Conservation (phyloP, 768 basidiomycete species). For the Suillus placidus region DNA sequence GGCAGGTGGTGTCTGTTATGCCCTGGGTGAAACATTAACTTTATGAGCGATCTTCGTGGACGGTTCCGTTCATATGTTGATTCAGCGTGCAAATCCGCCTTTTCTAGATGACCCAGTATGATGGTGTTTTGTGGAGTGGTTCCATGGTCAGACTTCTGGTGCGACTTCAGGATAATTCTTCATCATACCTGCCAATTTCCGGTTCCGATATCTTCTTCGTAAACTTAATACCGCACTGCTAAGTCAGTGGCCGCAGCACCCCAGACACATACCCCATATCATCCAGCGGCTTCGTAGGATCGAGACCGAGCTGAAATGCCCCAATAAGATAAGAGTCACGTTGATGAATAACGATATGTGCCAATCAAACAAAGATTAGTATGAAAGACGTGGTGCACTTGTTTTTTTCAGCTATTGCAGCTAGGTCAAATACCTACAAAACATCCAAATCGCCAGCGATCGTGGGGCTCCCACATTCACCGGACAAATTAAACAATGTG, state of each 20-base stretch:
- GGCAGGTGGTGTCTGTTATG: background rate
- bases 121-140: background rate
- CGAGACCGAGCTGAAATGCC: background rate
- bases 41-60: background rate
- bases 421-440: background rate
- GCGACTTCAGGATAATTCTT: background rate
- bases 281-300: background rate
- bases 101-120: too few species aligned
- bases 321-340: background rate
- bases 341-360: background rate
- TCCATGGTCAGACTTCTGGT: constrained; percentile 22
- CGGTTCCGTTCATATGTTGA: background rate
- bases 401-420: too few species aligned
- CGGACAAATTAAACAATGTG: too few species aligned
- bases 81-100: background rate
- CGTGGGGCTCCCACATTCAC: too few species aligned
- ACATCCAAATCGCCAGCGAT: too few species aligned
- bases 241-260: background rate
- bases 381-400: background rate
- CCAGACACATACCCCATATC: background rate
- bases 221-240: background rate
- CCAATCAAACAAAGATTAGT: background rate
- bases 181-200: background rate
- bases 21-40: background rate
- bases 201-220: background rate